Base-by-base conservation (phyloP, 768 basidiomycete species). In the Lentinus brumalis region DNA sequence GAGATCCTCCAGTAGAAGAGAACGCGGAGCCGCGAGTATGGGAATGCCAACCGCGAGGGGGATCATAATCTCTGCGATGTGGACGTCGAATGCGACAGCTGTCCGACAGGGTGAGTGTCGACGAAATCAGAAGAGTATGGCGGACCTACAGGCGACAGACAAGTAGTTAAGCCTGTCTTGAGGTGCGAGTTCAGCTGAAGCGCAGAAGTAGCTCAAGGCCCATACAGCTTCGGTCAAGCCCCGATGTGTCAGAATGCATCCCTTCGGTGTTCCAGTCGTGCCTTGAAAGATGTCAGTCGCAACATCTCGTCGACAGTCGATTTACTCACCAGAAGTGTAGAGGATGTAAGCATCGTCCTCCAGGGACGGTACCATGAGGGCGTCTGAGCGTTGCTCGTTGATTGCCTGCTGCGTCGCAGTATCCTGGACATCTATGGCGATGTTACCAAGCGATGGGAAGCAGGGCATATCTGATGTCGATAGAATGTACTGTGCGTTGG, bases 1-100 rank as follows among this genome's bases (percentile, higher is more conserved):
- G 15, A 83, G 71, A 31, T 82, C 71, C 63, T 80, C 78, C 26
- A 81, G 72, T 39, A 76, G 66, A 47, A 74, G 59, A 6, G 68
- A 62, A 16, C 82, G 75, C 38, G 73, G 77, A 12, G 78, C 79
- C 56, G 77, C 78, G 51, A 79, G 59, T 16, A 82, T 66, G 7
- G 78, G 74, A 70, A 80, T 79, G n/a, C 82, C 80, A 10, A 81
- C 68, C 11, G 76, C 74, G 14, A 78, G 69, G 1, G 77, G 69
- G 14, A 78, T 68, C 49, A 82, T 66, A 31, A 78, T 76, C 65
- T 83, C 82, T 5, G 74, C 73, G 31, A 83, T 50, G 66, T 83
- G 82, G 0, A 83, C 82, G 57, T 83, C 82, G 63, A 83, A 83
- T 11, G 82, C 82, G 51, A 81, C 77, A 15, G 82, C 82, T 83